These are phyloP conservation scores for Schizosaccharomyces osmophilus DNA, from an alignment of 805 yeast species.

Conservation along the genomic window DNA sequence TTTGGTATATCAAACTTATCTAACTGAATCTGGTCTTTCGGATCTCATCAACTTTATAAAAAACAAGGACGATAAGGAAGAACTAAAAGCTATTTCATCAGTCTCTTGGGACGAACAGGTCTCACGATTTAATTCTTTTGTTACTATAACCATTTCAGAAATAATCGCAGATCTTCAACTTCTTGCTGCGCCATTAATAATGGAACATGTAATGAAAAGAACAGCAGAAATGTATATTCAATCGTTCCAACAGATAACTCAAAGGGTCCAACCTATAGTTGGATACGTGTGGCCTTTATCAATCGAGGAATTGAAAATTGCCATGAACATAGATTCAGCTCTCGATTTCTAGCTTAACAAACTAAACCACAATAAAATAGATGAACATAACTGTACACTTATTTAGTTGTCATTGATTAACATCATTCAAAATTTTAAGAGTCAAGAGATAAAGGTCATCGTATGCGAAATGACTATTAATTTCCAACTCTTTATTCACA, in stretches of 20 bases:
- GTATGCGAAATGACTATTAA: too few relatives aligned
- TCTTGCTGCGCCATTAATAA: neutral
- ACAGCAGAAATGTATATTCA: neutral
- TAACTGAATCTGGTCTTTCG: too few relatives aligned
- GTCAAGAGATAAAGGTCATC: too few relatives aligned
- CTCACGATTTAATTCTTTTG: neutral
- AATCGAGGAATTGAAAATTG: neutral
- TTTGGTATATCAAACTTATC: too few relatives aligned
- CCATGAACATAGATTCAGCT: neutral
- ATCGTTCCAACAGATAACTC: too few relatives aligned
- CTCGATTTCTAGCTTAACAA: too few relatives aligned
- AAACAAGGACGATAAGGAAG: neutral
- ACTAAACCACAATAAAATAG: too few relatives aligned
- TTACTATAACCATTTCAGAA: neutral
- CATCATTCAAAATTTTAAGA: too few relatives aligned
- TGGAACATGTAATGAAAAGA: neutral
- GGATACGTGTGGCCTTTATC: neutral
- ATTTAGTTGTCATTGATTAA: too few relatives aligned
- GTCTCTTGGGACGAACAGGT: neutral
- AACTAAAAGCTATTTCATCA: neutral
- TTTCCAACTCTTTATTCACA: too few relatives aligned
- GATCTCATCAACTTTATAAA: neutral
- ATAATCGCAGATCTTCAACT: neutral
- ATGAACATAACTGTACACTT: too few relatives aligned
- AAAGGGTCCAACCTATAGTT: too few relatives aligned